Conservation (phyloP, 768 basidiomycete genomes). For the Podaxis carcinomalis region DNA sequence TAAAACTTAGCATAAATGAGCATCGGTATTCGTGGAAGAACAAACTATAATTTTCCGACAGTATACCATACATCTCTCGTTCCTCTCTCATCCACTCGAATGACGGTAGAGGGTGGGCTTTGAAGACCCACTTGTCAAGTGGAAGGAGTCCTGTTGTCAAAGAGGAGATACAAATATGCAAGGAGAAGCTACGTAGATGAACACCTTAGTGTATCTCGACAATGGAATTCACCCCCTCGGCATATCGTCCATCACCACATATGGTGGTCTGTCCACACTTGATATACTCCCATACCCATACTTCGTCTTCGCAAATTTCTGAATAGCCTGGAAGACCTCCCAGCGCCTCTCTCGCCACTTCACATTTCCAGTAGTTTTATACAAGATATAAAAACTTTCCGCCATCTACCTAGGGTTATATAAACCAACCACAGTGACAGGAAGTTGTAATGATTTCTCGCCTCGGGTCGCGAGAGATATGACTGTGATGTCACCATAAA, state of each 20-base stretch:
- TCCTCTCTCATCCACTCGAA: constrained; percentile 61
- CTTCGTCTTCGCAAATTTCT: constrained; percentile 38
- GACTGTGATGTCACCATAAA: constrained; percentile 28
- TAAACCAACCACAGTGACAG: not conserved
- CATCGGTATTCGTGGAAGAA: not conserved
- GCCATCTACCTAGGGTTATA: constrained; percentile 32
- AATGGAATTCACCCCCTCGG: constrained; percentile 37
- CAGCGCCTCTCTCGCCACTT: constrained; percentile 53
- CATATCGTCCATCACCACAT: constrained; percentile 40
- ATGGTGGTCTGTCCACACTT: constrained; percentile 29
- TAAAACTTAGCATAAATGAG: not conserved
- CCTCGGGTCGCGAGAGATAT: constrained; percentile 50
- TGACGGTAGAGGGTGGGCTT: constrained; percentile 78
- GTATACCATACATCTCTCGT: constrained; percentile 39
- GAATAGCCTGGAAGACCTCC: constrained; percentile 43
- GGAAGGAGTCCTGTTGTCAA: constrained; percentile 58
- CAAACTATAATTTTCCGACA: not conserved
- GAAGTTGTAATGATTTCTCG: constrained; percentile 16
- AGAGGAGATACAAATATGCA: constrained; percentile 64
- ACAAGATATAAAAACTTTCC: constrained; percentile 52
- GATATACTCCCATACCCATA: constrained; percentile 43
- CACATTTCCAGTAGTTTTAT: constrained; percentile 45
- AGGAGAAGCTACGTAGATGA: constrained; percentile 30
- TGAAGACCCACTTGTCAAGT: constrained; percentile 53
- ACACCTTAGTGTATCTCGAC: not conserved